These are phyloP conservation scores for Lactarius trivialis DNA, from an alignment of 768 basidiomycete species.

Conservation along the genomic window DNA sequence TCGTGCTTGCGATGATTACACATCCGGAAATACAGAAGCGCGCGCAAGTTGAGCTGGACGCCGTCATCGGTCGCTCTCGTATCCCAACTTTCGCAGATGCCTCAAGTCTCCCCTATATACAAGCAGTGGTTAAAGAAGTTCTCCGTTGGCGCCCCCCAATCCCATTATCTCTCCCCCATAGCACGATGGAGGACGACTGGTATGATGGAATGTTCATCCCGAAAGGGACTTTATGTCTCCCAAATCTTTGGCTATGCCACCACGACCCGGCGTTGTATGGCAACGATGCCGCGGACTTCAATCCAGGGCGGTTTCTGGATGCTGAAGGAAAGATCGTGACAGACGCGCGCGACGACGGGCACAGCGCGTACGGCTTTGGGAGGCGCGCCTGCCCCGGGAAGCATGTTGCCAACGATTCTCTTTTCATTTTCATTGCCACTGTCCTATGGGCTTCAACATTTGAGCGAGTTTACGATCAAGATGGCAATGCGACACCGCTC, in stretches of 20 bases:
- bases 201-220: slow-evolving; percentile 26
- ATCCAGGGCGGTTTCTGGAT: slow-evolving; percentile 19
- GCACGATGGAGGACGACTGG: slow-evolving; percentile 21
- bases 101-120: neutral
- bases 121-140: neutral
- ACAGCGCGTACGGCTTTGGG: neutral
- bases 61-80: neutral
- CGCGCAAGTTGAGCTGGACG: neutral
- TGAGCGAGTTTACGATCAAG: neutral
- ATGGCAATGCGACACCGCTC: slow-evolving; percentile 1
- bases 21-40: slow-evolving; percentile 11
- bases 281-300: slow-evolving; percentile 17
- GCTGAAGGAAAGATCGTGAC: neutral
- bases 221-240: slow-evolving; percentile 30
- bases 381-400: slow-evolving; percentile 20
- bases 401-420: slow-evolving; percentile 19
- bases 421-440: slow-evolving; percentile 22
- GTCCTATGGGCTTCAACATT: slow-evolving; percentile 21
- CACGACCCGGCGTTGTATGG: slow-evolving; percentile 6
- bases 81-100: neutral
- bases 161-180: neutral
- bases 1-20: slow-evolving; percentile 17
- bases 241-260: slow-evolving; percentile 21
- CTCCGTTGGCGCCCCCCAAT: neutral
- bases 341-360: slow-evolving; percentile 7